Evolutionary conservation across 2,329 filamentous ascomycete genomes (phyloP).

Genomic region (Aureobasidium uvarum): DNA sequence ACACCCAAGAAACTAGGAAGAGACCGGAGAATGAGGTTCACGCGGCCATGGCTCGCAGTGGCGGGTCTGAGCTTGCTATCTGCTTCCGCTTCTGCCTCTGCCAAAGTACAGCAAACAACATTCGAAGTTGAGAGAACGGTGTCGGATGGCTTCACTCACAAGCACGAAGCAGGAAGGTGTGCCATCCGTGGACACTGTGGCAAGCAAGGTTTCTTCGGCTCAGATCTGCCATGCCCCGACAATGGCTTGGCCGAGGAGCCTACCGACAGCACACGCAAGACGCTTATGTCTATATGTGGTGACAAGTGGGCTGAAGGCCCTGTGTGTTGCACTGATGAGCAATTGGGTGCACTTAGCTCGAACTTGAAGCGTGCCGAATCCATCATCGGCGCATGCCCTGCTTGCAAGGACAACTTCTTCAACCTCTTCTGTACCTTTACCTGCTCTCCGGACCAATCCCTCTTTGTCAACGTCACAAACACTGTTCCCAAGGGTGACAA

Average conservation of each 20-base stretch:
- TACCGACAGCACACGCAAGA: slow-evolving; percentile 66
- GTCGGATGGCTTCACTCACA: slow-evolving; percentile 38
- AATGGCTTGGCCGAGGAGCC: slow-evolving; percentile 79
- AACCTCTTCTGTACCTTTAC: slow-evolving; percentile 98
- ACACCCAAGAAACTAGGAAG: neutral
- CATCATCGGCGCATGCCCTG: slow-evolving; percentile 89
- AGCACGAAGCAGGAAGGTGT: slow-evolving; percentile 83
- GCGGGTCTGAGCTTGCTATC: slow-evolving; percentile 19
- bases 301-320: slow-evolving; percentile 78
- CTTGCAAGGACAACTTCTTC: slow-evolving; percentile 98
- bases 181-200: slow-evolving; percentile 90
- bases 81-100: slow-evolving; percentile 12
- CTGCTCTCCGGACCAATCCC: slow-evolving; percentile 92
- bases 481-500: slow-evolving; percentile 60
- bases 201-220: slow-evolving; percentile 84
- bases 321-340: slow-evolving; percentile 79
- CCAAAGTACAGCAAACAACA: slow-evolving; percentile 9
- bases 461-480: slow-evolving; percentile 89
- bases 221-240: slow-evolving; percentile 87
- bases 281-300: slow-evolving; percentile 83
- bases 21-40: slow-evolving; percentile 18
- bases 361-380: slow-evolving; percentile 85
- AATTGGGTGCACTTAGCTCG: slow-evolving; percentile 76
- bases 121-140: neutral
- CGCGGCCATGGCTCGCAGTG: slow-evolving; percentile 21